These are phyloP conservation scores for Zopfochytrium polystomum DNA, from an alignment of 371 early-diverging fungal species.

Conservation along the genomic window DNA sequence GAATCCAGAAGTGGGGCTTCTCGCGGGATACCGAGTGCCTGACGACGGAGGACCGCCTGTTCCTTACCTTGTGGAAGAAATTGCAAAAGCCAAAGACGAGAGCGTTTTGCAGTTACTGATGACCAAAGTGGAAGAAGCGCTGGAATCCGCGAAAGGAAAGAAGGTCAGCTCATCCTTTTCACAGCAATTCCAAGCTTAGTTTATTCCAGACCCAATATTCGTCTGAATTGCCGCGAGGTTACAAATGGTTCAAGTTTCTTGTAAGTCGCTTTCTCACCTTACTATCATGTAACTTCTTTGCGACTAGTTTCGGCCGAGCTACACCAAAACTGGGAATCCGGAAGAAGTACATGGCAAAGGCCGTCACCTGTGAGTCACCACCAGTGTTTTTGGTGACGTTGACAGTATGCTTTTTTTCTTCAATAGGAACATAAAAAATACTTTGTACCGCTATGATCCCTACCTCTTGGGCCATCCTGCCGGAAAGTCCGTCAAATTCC, in stretches of 20 bases:
- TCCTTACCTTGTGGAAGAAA: background rate
- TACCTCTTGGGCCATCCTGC: slow-evolving; percentile 24
- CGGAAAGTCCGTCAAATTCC: slow-evolving; percentile 10
- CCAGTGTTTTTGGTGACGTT: too few relatives aligned
- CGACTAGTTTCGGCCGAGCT: background rate
- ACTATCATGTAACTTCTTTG: background rate
- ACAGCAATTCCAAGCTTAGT: background rate
- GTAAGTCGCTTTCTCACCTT: background rate
- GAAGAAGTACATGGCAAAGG: background rate
- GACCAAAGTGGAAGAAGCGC: background rate
- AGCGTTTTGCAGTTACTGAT: background rate
- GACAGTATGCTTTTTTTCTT: background rate
- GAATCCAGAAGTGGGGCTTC: background rate
- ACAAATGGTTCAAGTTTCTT: too few relatives aligned
- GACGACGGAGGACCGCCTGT: background rate
- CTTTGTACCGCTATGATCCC: slow-evolving; percentile 18
- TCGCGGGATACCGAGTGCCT: background rate
- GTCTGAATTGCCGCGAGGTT: too few relatives aligned
- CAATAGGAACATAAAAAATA: background rate
- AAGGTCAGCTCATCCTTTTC: background rate
- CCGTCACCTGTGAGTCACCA: too few relatives aligned
- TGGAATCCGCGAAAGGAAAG: background rate
- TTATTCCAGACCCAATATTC: background rate
- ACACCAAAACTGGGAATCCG: background rate
- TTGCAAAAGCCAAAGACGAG: background rate